Percentiles rank a stretch among this genome's conserved stretches.
These are phyloP conservation scores for Solanum sejunctum DNA, from an alignment of 257 asterid species.

Conservation along the genomic window DNA sequence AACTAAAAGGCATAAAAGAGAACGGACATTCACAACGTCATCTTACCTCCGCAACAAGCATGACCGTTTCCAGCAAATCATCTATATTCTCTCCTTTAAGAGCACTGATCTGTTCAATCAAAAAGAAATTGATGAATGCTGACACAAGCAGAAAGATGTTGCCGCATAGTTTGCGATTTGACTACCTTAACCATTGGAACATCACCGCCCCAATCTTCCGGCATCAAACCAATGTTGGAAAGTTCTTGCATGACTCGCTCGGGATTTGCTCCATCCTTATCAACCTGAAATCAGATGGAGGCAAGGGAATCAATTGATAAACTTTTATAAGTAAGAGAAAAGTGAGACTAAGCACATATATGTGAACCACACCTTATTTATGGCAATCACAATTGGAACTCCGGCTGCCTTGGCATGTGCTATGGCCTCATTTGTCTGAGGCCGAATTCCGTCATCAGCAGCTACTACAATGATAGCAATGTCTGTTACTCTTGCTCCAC, in stretches of 20 bases:
- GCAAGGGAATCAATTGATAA: background rate
- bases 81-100: constrained; percentile 94
- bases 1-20: background rate
- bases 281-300: constrained; percentile 37
- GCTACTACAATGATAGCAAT: constrained; percentile 95
- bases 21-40: background rate
- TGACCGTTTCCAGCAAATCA: constrained; percentile 84
- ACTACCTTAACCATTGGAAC: constrained; percentile 82
- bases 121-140: constrained; percentile 15
- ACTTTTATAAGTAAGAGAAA: background rate
- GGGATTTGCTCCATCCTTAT: constrained; percentile 88
- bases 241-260: constrained; percentile 90
- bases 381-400: constrained; percentile 87
- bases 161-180: constrained; percentile 10
- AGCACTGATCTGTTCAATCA: constrained; percentile 70
- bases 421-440: constrained; percentile 94
- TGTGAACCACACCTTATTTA: constrained; percentile 55
- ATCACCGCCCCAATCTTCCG: constrained; percentile 98
- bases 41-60: constrained; percentile 96
- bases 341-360: background rate
- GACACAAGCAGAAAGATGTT: background rate
- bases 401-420: constrained; percentile 98
- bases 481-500: constrained; percentile 98
- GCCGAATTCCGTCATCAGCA: constrained; percentile 96
- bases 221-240: constrained; percentile 82